Base-by-base conservation (phyloP, 2,329 filamentous ascomycete genomes). In the Paracoccidioides lutzii region DNA sequence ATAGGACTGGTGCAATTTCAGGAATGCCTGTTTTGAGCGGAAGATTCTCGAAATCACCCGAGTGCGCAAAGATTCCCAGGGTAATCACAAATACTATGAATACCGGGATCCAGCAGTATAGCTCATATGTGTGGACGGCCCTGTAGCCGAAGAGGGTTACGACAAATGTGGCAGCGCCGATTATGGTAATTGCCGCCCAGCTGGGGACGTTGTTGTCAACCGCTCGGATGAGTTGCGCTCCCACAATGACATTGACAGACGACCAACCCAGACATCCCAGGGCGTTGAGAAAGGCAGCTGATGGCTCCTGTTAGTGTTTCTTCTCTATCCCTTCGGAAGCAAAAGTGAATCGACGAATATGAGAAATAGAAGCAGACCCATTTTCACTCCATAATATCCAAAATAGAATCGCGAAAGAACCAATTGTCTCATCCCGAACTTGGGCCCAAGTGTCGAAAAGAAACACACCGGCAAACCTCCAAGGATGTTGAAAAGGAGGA, bases 371-470 rank as follows among this genome's bases (percentile, higher is more conserved):
- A 14, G 73, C 77, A 68, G 71, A 84, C 82, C 80, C 61, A 87
- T 69, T 68, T 85, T 86, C 37, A 82, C 81, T n/a, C 78, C 78
- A 61, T 80, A 83, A 70, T 81, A 87, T 7, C 87, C 87, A 66
- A 89, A 83, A 15, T 32, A 52, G 28, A 41, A 52, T 15, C 50
- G 32, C 5, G 50, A 42, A n/a, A 90, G 75, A 1, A 90, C 84
- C 83, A 90, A 89, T 66, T 90, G 87, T 55, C 87, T 81, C 60
- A 90, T 75, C 3, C 87, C 87, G 61, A 88, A 89, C 7, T 74
- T 73, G 2, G 87, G 83, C 2, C 87, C 87, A 65, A 90, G 88
- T 15, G 81, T 87, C 1, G 84, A 86, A 75, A 90, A 90, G 71
- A 84, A 88, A 9, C 22, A 53, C 44, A 52, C 43, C 49, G 33